Percentiles rank a stretch among this genome's conserved stretches.
phyloP scores from a whole-genome alignment of 2,329 filamentous ascomycete species.

The Diaporthe vaccinii region DNA sequence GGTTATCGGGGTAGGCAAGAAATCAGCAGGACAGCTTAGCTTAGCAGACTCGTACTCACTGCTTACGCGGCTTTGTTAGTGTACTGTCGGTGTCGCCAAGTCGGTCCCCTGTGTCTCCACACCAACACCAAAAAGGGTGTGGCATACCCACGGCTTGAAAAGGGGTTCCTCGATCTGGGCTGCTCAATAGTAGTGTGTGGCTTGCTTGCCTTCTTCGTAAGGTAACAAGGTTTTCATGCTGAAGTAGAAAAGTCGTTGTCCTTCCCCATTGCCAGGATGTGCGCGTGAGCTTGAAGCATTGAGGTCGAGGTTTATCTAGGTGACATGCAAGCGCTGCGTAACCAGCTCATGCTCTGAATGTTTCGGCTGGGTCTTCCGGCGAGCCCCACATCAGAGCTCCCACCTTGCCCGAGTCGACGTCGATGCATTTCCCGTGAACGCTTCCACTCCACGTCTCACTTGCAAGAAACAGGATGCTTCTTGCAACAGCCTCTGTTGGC shows the following conservation, averaged over 20 bases:
- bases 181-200: neutral
- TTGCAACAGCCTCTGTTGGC: slow-evolving; percentile 12
- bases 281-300: neutral
- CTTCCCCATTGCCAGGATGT: neutral
- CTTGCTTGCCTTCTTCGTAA: neutral
- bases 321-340: too few relatives aligned
- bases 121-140: neutral
- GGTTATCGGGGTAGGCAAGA: neutral
- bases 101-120: neutral
- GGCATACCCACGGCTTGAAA: slow-evolving; percentile 1
- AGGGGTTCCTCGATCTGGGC: neutral
- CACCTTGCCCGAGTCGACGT: slow-evolving; percentile 24
- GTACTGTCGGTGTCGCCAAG: neutral
- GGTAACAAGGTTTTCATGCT: neutral
- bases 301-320: neutral
- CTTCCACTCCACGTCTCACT: slow-evolving; percentile 21
- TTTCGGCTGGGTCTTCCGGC: neutral
- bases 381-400: slow-evolving; percentile 17
- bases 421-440: slow-evolving; percentile 11
- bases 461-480: slow-evolving; percentile 22
- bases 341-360: neutral
- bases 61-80: neutral
- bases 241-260: neutral
- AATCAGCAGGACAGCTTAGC: neutral
- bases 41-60: slow-evolving; percentile 9